Evolutionary conservation across 208 protist genomes (phyloP).

Genomic region (Trypanosoma caninum): DNA sequence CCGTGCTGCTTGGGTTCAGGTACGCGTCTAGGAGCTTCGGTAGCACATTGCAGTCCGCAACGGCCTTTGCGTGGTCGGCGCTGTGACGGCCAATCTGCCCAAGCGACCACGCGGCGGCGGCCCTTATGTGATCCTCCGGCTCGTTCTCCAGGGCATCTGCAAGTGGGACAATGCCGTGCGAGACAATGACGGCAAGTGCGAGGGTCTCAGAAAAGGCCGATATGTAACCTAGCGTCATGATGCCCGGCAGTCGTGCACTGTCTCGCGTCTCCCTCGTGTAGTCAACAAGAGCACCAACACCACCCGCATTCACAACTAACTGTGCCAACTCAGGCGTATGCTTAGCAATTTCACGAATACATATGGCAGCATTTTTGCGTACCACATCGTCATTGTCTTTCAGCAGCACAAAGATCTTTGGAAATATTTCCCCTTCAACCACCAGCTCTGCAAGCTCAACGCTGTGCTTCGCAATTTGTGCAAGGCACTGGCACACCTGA

Average conservation of each 20-base stretch:
- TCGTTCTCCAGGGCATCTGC: slow-evolving; percentile 91
- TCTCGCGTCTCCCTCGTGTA: slow-evolving; percentile 94
- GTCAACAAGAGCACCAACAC: slow-evolving; percentile 96
- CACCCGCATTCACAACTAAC: slow-evolving; percentile 97
- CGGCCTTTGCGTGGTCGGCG: slow-evolving; percentile 96
- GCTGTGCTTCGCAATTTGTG: slow-evolving; percentile 98
- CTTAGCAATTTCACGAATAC: slow-evolving; percentile 98
- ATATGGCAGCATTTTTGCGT: slow-evolving; percentile 96
- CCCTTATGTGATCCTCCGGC: slow-evolving; percentile 95
- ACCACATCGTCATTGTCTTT: slow-evolving; percentile 96
- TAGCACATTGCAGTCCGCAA: slow-evolving; percentile 96
- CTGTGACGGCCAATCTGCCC: slow-evolving; percentile 97
- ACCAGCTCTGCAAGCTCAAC: slow-evolving; percentile 98
- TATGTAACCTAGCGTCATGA: slow-evolving; percentile 99
- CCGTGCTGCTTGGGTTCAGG: slow-evolving; percentile 81
- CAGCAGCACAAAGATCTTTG: slow-evolving; percentile 94
- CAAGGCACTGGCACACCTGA: slow-evolving; percentile 94
- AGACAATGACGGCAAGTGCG: slow-evolving; percentile 95
- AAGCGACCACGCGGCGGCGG: slow-evolving; percentile 92
- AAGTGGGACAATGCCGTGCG: slow-evolving; percentile 91
- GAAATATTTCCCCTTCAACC: slow-evolving; percentile 98
- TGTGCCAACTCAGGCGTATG: slow-evolving; percentile 97
- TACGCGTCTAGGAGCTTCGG: slow-evolving; percentile 92
- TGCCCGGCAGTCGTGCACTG: slow-evolving; percentile 92
- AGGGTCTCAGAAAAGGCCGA: slow-evolving; percentile 97